Evolutionary conservation across 805 yeast genomes (phyloP), one percentile per base, ranked within the genome.

Genomic region (Candida xyloterini): DNA sequence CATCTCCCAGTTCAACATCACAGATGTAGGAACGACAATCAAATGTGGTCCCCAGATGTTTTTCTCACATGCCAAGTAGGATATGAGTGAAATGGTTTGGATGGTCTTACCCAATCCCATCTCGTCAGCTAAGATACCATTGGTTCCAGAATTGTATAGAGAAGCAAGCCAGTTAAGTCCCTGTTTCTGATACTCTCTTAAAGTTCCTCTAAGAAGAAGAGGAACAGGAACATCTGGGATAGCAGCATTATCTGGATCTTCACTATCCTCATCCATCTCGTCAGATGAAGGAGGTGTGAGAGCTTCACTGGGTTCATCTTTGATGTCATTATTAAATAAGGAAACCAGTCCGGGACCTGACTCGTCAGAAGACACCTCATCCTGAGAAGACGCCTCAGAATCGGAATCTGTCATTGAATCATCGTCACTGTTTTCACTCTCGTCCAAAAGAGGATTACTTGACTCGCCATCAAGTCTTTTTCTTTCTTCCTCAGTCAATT

Each of bases 61-160:
- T 55, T 90, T 90, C 53, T 84, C 95, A 53, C 96, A 88, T 0
- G 99, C 99, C 37, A 93, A 67, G 59, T 90, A 90, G 0, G 95
- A 73, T 14, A 93, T 65, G 29, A 93, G 64, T 0, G 97, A 78
- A 37, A 93, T 93, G 0, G 99, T 93, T 60, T 93, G 99, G 43
- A 93, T 91, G 0, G 99, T 93, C 59, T 93, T 93, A 50, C 95
- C 99, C 29, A 93, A 72, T 40, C 99, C 99, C 99, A 93, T 93
- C 60, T 93, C 99, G 63, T 93, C 99, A 1, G 99, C 99, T 33
- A 93, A 71, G 36, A 93, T 93, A 48, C 99, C 99, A 60, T 93
- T 93, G 5, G 98, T 93, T 41, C 85, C 79, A 55, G 87, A 87
- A 59, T 87, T 87, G 66, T 90, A 91, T 42, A 93, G 67, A 32